Percentiles rank a stretch among this genome's conserved stretches.
Conservation (phyloP, 2,329 filamentous ascomycete species). For the Xylariaceae sp. region DNA sequence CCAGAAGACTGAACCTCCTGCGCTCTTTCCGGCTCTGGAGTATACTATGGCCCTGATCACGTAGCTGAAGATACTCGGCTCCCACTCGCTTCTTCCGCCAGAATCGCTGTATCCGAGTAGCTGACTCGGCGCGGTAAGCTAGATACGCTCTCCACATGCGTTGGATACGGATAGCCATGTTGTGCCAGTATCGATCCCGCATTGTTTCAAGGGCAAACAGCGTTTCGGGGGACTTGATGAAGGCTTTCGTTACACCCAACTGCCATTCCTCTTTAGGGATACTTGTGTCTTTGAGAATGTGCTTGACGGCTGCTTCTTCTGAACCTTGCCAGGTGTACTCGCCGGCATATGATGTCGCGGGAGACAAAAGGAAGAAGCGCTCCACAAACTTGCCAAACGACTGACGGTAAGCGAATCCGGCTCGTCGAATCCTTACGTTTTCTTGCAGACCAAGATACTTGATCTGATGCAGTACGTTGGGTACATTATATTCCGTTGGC, state of each 20-base stretch:
- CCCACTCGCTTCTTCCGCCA: conserved; percentile 92
- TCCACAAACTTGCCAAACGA: conserved; percentile 98
- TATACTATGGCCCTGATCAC: conserved; percentile 80
- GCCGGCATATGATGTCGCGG: conserved; percentile 90
- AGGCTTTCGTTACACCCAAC: conserved; percentile 93
- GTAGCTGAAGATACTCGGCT: conserved; percentile 79
- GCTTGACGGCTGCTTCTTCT: conserved; percentile 77
- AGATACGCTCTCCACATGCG: conserved; percentile 96
- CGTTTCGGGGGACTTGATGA: conserved; percentile 97
- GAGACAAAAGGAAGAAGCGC: conserved; percentile 90
- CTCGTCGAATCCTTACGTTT: conserved; percentile 94
- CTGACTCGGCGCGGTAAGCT: conserved; percentile 85
- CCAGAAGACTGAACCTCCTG: conserved; percentile 82
- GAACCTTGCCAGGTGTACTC: conserved; percentile 96
- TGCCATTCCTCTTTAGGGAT: conserved; percentile 96
- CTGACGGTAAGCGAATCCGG: conserved; percentile 94
- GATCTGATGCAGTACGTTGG: conserved; percentile 94
- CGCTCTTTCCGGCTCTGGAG: conserved; percentile 85
- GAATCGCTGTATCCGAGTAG: conserved; percentile 88
- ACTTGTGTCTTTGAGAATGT: conserved; percentile 93
- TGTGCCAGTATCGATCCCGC: conserved; percentile 98
- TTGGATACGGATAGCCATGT: conserved; percentile 97
- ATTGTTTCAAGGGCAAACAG: conserved; percentile 95
- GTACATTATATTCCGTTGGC: conserved; percentile 81
- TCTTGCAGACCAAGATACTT: conserved; percentile 99